A percentile compares a stretch with the other conserved stretches of the same genome.
These are phyloP conservation scores for Cutaneotrichosporon dermatis DNA, from an alignment of 1,284 basidiomycete species.

Conservation along the genomic window DNA sequence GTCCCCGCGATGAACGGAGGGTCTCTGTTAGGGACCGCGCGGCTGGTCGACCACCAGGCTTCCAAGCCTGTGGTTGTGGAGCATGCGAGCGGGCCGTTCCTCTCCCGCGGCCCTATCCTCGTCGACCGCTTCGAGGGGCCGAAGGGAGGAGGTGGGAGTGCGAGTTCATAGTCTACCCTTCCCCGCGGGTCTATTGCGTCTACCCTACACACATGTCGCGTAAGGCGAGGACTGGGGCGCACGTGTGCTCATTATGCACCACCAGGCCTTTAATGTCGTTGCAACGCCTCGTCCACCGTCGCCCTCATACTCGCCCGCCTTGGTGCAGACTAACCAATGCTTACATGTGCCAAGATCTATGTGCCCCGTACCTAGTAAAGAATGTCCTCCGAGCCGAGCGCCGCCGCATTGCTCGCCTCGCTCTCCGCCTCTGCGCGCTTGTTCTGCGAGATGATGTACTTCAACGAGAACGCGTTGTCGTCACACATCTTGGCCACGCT, in stretches of 20 bases:
- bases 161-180: background rate
- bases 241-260: too few species aligned
- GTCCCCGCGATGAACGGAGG: background rate
- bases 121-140: conserved; percentile 15
- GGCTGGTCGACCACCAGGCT: background rate
- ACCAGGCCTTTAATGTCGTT: too few species aligned
- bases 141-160: background rate
- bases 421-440: conserved; percentile 1
- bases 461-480: conserved; percentile 73
- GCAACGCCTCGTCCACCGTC: too few species aligned
- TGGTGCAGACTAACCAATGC: background rate
- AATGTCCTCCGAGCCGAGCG: background rate
- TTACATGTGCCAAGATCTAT: background rate
- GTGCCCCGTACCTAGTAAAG: conserved; percentile 6
- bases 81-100: conserved; percentile 11
- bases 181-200: too few species aligned
- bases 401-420: conserved; percentile 1
- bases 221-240: too few species aligned
- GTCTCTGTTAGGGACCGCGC: background rate
- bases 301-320: too few species aligned
- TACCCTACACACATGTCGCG: too few species aligned
- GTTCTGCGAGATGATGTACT: conserved; percentile 72
- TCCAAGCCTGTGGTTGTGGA: conserved; percentile 12
- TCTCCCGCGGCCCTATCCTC: conserved; percentile 12
- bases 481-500: conserved; percentile 74